Evolutionary conservation across 345 rosid species (phyloP), one percentile per base, ranked within the genome.

Genomic region (Psidium guajava): DNA sequence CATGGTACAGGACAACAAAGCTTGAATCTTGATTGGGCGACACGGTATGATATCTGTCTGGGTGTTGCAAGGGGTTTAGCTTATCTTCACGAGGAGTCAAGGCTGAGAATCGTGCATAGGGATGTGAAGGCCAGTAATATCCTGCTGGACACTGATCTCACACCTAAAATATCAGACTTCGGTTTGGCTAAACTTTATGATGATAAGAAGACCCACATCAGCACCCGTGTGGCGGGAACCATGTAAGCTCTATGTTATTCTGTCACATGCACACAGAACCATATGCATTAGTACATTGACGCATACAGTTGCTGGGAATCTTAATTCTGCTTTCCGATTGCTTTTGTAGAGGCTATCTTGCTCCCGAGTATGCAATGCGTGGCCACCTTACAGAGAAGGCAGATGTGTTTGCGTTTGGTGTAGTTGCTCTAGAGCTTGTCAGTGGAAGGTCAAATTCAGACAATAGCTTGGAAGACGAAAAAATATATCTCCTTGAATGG

Each of bases 291-390:
- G 14, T 8, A 42, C 32, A 36, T 21, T 73, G 11, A 32, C 12
- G 24, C 6, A 20, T 32, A 32, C 44, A 74, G 6, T 21, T 73
- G 44, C 81, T 53, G 6, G 32, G 81, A 6, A 21, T 20, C 59
- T 54, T 54, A 25, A 24, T 51, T 82, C 83, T 57, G 20, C 21
- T 83, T 58, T 54, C 11, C 40, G 12, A 14, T 21, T 3, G 25
- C 14, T 13, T 12, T 16, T 83, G 81, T 8, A 91, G 90, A 22
- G 98, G 97, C 36, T 95, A 93, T 83, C 91, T 95, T 27, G 92
- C 96, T 10, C 98, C 96, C 6, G 95, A 94, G 87, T 94, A 94
- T 82, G 97, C 95, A 32, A 93, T 94, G 94, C 92, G 89, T 49
- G 94, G 95, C 42, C 95, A 91, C 83, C 96, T 93, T 2, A 94